Evolutionary conservation across 2,329 filamentous ascomycete genomes (phyloP).

Genomic region (Boeremia exigua): DNA sequence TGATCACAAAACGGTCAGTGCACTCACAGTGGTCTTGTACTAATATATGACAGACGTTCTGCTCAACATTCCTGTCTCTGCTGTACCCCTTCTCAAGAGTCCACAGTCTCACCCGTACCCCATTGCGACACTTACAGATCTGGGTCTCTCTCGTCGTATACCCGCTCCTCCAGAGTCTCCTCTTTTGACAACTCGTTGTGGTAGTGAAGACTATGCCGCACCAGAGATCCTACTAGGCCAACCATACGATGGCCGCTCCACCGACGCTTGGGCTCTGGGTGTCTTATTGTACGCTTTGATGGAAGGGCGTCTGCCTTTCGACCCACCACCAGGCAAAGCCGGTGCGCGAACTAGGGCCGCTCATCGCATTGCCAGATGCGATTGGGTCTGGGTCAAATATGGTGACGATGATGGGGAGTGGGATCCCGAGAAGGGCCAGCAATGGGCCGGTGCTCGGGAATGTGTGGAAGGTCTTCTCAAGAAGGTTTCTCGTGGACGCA

Average conservation of each 20-base stretch:
- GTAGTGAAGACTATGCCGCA: constrained; percentile 95
- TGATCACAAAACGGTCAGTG: constrained; percentile 25
- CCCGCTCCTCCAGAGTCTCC: constrained; percentile 75
- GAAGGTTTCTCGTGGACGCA: constrained; percentile 76
- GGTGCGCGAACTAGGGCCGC: constrained; percentile 78
- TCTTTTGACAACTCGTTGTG: constrained; percentile 90
- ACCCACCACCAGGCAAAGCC: constrained; percentile 81
- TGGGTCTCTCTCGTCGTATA: constrained; percentile 87
- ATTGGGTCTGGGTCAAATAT: constrained; percentile 93
- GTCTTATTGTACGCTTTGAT: constrained; percentile 92
- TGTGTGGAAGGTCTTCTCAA: constrained; percentile 86
- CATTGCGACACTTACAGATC: constrained; percentile 86
- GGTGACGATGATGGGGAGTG: constrained; percentile 86
- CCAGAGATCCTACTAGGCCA: constrained; percentile 96
- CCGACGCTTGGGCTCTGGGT: constrained; percentile 93
- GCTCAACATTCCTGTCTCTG: constrained; percentile 76
- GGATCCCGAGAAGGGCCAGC: constrained; percentile 70
- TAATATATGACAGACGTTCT: constrained; percentile 73
- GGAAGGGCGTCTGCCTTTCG: constrained; percentile 91
- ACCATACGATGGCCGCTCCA: constrained; percentile 88
- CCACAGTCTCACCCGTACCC: constrained; percentile 81
- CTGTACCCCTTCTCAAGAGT: constrained; percentile 68
- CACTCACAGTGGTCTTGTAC: constrained; percentile 29
- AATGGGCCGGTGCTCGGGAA: constrained; percentile 75
- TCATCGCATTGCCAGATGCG: constrained; percentile 92